A percentile compares a stretch with the other conserved stretches of the same genome.
Conservation (phyloP, 305 asterid genomes). For the Stenogyne calaminthoides region DNA sequence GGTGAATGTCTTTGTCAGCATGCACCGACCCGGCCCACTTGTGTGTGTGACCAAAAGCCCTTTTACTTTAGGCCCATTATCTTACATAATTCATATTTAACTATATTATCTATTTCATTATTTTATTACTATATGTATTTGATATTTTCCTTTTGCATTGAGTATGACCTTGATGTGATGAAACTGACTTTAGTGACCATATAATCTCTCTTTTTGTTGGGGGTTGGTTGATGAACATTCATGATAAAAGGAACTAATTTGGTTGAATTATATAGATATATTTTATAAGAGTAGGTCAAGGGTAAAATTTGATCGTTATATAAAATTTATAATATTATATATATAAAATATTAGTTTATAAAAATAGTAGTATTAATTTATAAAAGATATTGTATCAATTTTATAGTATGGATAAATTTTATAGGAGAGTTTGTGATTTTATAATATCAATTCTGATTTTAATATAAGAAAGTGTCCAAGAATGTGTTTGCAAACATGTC, state of each 20-base stretch:
- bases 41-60: conserved; percentile 28
- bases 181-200: not conserved
- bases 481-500: too few relatives aligned
- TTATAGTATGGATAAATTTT: too few relatives aligned
- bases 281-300: too few relatives aligned
- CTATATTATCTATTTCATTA: conserved; percentile 25
- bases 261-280: not conserved
- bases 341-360: too few relatives aligned
- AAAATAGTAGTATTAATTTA: too few relatives aligned
- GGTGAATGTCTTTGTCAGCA: conserved; percentile 32
- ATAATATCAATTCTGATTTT: too few relatives aligned
- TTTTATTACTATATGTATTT: not conserved
- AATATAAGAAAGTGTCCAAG: too few relatives aligned
- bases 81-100: not conserved
- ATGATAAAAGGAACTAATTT: not conserved
- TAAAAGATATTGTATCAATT: too few relatives aligned
- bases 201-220: not conserved
- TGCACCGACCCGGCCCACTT: conserved; percentile 46
- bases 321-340: too few relatives aligned
- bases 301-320: too few relatives aligned
- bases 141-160: not conserved
- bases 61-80: conserved; percentile 25
- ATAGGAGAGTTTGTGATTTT: too few relatives aligned
- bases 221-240: conserved; percentile 1
- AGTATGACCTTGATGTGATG: not conserved